A percentile compares a stretch with the other conserved stretches of the same genome.
phyloP scores from a whole-genome alignment of 257 asterid species.

The Jasminum sambac region DNA sequence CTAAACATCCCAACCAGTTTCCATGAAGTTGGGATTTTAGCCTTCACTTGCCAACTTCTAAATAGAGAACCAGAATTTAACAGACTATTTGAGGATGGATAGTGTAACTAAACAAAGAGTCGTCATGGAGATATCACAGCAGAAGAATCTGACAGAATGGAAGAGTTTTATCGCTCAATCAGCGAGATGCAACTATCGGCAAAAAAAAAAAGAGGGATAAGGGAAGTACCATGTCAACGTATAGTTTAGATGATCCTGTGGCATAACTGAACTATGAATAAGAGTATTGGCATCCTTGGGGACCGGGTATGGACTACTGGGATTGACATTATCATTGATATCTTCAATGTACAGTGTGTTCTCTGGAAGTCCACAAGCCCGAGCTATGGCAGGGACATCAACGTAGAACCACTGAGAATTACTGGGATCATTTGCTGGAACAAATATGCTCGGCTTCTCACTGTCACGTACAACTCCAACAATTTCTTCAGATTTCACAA shows the following conservation, averaged over 20 bases:
- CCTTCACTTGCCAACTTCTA: no score
- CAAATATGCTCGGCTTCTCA: slow-evolving; percentile 94
- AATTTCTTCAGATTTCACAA: slow-evolving; percentile 51
- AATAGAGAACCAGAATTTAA: no score
- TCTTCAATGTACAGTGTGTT: slow-evolving; percentile 73
- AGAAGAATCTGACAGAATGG: no score
- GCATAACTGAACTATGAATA: slow-evolving; percentile 86
- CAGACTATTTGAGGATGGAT: no score
- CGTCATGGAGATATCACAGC: no score
- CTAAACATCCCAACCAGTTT: neutral
- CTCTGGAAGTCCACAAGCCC: slow-evolving; percentile 74
- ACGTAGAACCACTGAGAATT: slow-evolving; percentile 89
- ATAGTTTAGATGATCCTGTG: slow-evolving; percentile 91
- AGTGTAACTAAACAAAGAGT: no score
- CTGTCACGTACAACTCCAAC: slow-evolving; percentile 82
- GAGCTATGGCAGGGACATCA: slow-evolving; percentile 82
- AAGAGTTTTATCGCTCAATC: no score
- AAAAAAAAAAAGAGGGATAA: slow-evolving; percentile 19
- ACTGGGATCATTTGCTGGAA: slow-evolving; percentile 85
- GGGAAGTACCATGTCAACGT: slow-evolving; percentile 82
- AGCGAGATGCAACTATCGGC: neutral
- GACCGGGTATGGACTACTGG: slow-evolving; percentile 84
- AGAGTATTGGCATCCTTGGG: slow-evolving; percentile 75
- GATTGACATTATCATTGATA: slow-evolving; percentile 64
- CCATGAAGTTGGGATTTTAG: no score